Conservation (phyloP, 257 asterid species). For the Coffea eugenioides region DNA sequence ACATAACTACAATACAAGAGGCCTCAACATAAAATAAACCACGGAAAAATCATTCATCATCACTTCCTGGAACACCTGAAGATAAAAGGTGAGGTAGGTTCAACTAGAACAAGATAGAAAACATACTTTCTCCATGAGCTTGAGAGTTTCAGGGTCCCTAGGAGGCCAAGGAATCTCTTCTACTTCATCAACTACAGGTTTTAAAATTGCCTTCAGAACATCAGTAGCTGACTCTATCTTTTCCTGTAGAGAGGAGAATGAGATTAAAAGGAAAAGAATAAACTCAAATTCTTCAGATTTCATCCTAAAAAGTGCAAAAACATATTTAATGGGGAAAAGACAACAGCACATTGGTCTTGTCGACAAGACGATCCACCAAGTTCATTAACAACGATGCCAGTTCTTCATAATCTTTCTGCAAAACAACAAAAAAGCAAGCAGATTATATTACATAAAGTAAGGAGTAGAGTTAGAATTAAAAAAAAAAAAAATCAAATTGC, state of each 20-base stretch:
- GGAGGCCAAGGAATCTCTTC: conserved; percentile 92
- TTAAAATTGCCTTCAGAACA: conserved; percentile 78
- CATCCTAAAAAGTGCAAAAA: background rate
- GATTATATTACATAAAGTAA: conserved; percentile 15
- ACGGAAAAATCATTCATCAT: background rate
- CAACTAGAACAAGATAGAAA: conserved; percentile 11
- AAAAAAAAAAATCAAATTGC: conserved; percentile 20
- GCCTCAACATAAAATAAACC: background rate
- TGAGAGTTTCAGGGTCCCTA: conserved; percentile 65
- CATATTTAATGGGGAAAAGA: conserved; percentile 16
- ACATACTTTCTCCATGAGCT: conserved; percentile 78
- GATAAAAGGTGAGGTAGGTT: background rate
- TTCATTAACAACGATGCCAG: conserved; percentile 73
- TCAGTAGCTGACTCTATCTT: conserved; percentile 86
- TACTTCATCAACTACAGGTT: conserved; percentile 65
- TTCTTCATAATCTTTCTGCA: conserved; percentile 91
- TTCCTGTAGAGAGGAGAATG: conserved; percentile 52
- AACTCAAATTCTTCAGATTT: background rate
- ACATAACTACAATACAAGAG: background rate
- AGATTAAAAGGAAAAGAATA: conserved; percentile 5
- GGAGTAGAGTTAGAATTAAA: conserved; percentile 13
- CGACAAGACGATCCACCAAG: conserved; percentile 74
- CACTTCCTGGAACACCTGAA: background rate
- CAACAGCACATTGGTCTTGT: conserved; percentile 69
- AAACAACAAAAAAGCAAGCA: conserved; percentile 23